Evolutionary conservation across 495 filamentous ascomycete genomes (phyloP).

Genomic region (Rostrohypoxylon terebratum): DNA sequence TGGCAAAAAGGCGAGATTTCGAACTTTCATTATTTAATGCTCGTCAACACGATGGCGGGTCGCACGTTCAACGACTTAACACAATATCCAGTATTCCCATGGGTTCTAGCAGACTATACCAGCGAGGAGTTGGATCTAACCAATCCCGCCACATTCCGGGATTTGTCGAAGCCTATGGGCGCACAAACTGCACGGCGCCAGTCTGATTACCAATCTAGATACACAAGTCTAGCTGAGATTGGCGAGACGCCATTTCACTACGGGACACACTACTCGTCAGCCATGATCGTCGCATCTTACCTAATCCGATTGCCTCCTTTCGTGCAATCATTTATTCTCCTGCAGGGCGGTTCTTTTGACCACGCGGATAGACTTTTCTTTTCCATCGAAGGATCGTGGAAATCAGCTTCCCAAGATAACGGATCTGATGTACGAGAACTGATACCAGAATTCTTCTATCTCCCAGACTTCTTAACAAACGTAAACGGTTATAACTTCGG

Average conservation of each 20-base stretch:
- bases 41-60: slow-evolving; percentile 96
- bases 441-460: slow-evolving; percentile 95
- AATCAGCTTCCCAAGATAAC: slow-evolving; percentile 87
- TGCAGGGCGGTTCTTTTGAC: slow-evolving; percentile 96
- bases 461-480: slow-evolving; percentile 93
- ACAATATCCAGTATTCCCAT: slow-evolving; percentile 98
- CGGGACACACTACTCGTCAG: slow-evolving; percentile 97
- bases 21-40: slow-evolving; percentile 98
- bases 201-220: slow-evolving; percentile 81
- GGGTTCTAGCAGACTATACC: slow-evolving; percentile 95
- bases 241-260: slow-evolving; percentile 94
- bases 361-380: slow-evolving; percentile 96
- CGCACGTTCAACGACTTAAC: slow-evolving; percentile 98
- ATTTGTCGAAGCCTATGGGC: slow-evolving; percentile 96
- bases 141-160: slow-evolving; percentile 85
- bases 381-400: slow-evolving; percentile 91
- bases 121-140: slow-evolving; percentile 93
- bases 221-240: slow-evolving; percentile 91
- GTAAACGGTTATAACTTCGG: slow-evolving; percentile 95
- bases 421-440: slow-evolving; percentile 94
- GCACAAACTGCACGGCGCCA: slow-evolving; percentile 83
- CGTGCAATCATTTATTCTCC: slow-evolving; percentile 94
- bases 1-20: slow-evolving; percentile 96
- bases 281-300: slow-evolving; percentile 98
- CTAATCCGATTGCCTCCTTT: slow-evolving; percentile 95